Conservation (phyloP, 208 protist genomes). For the Trypanosoma conorhini region DNA sequence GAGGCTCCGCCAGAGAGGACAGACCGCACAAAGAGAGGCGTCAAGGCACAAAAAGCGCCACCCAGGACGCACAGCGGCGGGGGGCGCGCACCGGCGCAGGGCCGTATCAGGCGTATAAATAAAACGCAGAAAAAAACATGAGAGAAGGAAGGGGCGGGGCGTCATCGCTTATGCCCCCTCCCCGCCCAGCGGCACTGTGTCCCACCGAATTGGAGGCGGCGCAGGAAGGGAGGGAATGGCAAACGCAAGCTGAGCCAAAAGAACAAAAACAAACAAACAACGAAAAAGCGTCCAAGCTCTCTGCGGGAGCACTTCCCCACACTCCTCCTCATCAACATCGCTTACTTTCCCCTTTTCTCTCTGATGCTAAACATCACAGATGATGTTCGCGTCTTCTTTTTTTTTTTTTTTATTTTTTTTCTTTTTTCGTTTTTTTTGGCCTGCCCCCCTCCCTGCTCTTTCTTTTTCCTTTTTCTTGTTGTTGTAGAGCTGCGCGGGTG, state of each 20-base stretch:
- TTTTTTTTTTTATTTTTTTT: background rate
- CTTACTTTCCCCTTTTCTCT: background rate
- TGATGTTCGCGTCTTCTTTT: background rate
- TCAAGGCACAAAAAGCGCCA: background rate
- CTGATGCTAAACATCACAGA: background rate
- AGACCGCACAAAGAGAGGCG: background rate
- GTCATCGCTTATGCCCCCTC: background rate
- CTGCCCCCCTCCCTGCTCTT: background rate
- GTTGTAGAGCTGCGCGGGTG: background rate
- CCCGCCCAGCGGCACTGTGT: background rate
- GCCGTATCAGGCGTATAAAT: too few relatives aligned
- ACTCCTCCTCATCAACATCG: background rate
- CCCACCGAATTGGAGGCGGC: too few relatives aligned
- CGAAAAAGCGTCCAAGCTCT: too few relatives aligned
- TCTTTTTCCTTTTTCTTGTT: constrained; percentile 14
- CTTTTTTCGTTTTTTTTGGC: background rate
- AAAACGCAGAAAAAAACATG: too few relatives aligned
- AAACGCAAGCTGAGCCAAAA: too few relatives aligned
- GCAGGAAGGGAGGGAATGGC: too few relatives aligned
- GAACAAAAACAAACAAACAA: too few relatives aligned
- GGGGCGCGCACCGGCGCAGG: too few relatives aligned
- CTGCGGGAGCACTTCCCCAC: too few relatives aligned
- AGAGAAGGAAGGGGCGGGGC: too few relatives aligned
- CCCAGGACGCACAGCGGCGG: background rate
- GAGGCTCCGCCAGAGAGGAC: background rate